These are phyloP conservation scores for Paramyrothecium roridum DNA, from an alignment of 2,329 filamentous ascomycete species.

Conservation along the genomic window DNA sequence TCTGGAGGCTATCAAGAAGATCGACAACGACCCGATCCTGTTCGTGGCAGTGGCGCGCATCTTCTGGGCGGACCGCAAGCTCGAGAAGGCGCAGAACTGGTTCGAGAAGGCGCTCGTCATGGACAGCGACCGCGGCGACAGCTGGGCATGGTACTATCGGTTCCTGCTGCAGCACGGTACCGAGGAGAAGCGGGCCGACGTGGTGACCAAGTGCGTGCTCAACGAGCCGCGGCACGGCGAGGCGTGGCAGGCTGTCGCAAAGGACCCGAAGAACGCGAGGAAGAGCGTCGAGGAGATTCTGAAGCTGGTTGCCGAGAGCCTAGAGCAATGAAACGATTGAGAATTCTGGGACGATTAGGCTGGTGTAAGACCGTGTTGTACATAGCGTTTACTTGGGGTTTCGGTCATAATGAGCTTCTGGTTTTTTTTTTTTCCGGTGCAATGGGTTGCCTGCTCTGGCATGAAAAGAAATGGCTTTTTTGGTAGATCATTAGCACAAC, in stretches of 20 bases:
- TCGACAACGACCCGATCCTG: conserved; percentile 84
- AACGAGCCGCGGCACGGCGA: conserved; percentile 92
- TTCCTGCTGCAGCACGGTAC: conserved; percentile 92
- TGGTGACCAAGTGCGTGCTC: conserved; percentile 73
- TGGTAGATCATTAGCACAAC: too few relatives aligned
- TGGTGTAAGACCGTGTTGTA: background rate
- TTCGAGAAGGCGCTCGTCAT: conserved; percentile 93
- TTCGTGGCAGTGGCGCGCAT: conserved; percentile 92
- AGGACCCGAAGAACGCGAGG: conserved; percentile 78
- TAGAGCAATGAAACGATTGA: conserved; percentile 25
- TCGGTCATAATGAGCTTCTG: too few relatives aligned
- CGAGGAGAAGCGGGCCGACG: conserved; percentile 84
- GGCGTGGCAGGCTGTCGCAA: conserved; percentile 81
- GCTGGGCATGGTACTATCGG: conserved; percentile 98
- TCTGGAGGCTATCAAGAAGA: conserved; percentile 93
- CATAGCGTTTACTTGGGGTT: too few relatives aligned
- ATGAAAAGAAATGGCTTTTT: too few relatives aligned
- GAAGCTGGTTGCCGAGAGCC: conserved; percentile 64
- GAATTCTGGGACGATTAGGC: background rate
- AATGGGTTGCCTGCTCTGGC: too few relatives aligned
- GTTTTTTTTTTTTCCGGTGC: too few relatives aligned
- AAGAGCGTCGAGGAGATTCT: conserved; percentile 78
- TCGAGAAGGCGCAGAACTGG: conserved; percentile 95
- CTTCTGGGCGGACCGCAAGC: conserved; percentile 88
- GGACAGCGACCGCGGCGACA: conserved; percentile 84